A percentile compares a stretch with the other conserved stretches of the same genome.
Conservation (phyloP, 1,139 yeast species). For the Blastobotrys malaysiensis region DNA sequence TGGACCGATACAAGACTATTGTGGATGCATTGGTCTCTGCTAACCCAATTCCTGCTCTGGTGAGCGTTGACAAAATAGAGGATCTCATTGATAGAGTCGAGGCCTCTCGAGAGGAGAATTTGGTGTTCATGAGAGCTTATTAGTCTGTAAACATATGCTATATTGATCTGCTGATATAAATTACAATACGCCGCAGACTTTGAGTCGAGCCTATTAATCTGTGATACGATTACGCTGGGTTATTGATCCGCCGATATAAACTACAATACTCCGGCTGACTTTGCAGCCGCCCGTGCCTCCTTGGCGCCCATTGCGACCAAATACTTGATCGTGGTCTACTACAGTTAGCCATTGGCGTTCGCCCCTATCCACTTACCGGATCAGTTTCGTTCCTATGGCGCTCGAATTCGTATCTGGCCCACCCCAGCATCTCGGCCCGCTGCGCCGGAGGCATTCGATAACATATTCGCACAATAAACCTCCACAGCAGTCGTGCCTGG, state of each 20-base stretch:
- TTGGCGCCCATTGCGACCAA: slow-evolving; percentile 34
- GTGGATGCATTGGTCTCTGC: slow-evolving; percentile 16
- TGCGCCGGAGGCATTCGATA: slow-evolving; percentile 21
- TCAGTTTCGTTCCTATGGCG: slow-evolving; percentile 29
- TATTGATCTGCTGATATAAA: no score
- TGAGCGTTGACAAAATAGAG: slow-evolving; percentile 19
- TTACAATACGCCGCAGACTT: no score
- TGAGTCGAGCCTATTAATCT: no score
- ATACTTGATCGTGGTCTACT: slow-evolving; percentile 26
- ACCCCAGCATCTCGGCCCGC: slow-evolving; percentile 29
- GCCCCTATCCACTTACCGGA: slow-evolving; percentile 6
- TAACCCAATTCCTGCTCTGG: slow-evolving; percentile 9
- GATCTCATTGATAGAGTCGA: slow-evolving; percentile 23
- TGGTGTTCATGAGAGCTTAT: slow-evolving; percentile 11
- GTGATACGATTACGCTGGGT: no score
- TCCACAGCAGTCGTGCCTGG: slow-evolving; percentile 32
- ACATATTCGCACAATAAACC: slow-evolving; percentile 32
- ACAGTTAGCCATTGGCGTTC: neutral
- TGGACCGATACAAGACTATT: slow-evolving; percentile 11
- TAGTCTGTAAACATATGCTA: no score
- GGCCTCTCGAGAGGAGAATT: slow-evolving; percentile 18
- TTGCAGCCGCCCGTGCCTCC: slow-evolving; percentile 31
- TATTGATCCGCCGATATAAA: no score
- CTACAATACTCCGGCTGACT: slow-evolving; percentile 12
- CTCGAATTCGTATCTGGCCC: slow-evolving; percentile 36